Base-by-base conservation (phyloP, 2,329 filamentous ascomycete species). In the Microdochium bolleyi region DNA sequence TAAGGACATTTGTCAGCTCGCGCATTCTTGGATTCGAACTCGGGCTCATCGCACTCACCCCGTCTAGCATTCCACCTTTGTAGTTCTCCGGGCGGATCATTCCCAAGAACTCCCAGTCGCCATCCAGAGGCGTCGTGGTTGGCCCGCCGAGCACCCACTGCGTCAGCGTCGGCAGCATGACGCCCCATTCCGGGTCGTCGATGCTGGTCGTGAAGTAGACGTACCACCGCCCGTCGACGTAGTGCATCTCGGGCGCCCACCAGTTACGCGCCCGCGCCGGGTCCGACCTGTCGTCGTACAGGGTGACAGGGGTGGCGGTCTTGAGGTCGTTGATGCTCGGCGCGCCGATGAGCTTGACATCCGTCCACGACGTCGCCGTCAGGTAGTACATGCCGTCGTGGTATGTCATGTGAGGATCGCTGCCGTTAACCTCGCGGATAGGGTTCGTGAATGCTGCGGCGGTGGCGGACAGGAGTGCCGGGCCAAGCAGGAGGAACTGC, bases 241-340 rank as follows among this genome's bases (percentile, higher is more conserved):
- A 32, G 37, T 54, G 53, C 21, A 61, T 52, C 50, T 59, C 58
- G 13, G 58, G 58, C 8, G 57, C 58, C 58, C 58, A 61, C 49
- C 53, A 57, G 52, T 55, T 56, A 16, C 52, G 24, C 24, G 37
- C 30, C 3, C 55, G 56, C 19, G 3, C 16, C n/a, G 41, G 41
- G 22, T 57, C 21, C 11, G 57, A 53, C 19, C 24, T 52, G 30
- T 57, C 54, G 3, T 44, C 48, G 50, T 54, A 61, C 27, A 58
- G 51, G 22, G 53, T 46, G 19, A 34, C 48, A 3, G 54, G 49
- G 5, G 30, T 48, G 13, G 55, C 53, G 3, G 49, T 57, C 32
- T 58, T 57, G 19, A 61, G 57, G 10, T 53, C 57, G 41, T 57
- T 53, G 38, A 60, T 56, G 30, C 54, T 59, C 11, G 52, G 24